Base-by-base conservation (phyloP, 352 stramenopile species). In the Globisporangium cystogenes region DNA sequence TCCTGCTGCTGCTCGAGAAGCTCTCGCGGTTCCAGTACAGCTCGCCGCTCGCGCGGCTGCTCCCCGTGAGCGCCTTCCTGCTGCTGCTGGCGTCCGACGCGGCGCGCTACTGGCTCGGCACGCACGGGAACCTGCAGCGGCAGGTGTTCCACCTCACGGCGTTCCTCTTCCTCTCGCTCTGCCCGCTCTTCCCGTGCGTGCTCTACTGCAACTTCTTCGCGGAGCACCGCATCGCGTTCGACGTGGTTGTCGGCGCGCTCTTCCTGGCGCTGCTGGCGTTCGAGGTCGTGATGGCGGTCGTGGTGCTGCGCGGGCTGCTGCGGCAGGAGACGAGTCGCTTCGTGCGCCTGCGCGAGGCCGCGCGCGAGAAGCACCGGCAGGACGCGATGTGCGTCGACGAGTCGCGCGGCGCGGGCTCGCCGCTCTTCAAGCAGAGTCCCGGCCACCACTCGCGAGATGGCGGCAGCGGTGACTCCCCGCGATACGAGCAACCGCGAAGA, bases 151-250 rank as follows among this genome's bases (percentile, higher is more conserved):
- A 80, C 14, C 60, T 89, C 47, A 81, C 75, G 15, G 75, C 71
- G 21, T 89, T 87, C 46, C 65, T 87, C 52, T 84, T 90, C 52
- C 55, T 90, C 41, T 79, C 78, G 18, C 54, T 78, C 33, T 90
- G 79, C 40, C 79, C 76, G 6, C 44, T 82, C 44, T 48, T 82
- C 2, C 79, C 79, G 35, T 72, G 67, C 41, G 60, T 87, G 33
- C 43, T 84, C 12, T 90, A 77, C 51, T 59, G 72, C 31, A 70
- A 49, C 49, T 86, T 81, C 45, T 68, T 84, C 12, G 68, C 72
- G 5, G 70, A 85, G 48, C 63, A 84, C 47, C 62, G 64, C 18
- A 53, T 87, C 43, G 43, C 49, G 1, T 90, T 87, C 41, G 76
- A 90, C 52, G 23, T 48, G 18, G 62, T 76, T 43, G 66, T 62